Percentiles rank a stretch among this genome's conserved stretches.
Evolutionary conservation across 257 asterid species (phyloP).

Genomic region (Gentiana dahurica): DNA sequence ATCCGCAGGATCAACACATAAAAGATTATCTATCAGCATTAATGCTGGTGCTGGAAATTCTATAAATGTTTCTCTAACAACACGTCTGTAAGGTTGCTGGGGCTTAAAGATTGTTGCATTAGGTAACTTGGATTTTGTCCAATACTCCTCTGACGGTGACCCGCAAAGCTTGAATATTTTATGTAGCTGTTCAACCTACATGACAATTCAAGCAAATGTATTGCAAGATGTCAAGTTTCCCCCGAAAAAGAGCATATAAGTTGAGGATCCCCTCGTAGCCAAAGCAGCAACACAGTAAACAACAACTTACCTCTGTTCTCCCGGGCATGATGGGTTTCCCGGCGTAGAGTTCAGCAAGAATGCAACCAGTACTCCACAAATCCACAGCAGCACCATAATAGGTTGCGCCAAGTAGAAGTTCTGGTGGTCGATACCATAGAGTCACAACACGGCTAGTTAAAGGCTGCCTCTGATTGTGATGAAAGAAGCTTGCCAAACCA

Average conservation of each 20-base stretch:
- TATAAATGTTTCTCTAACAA: slow-evolving; percentile 76
- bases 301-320: slow-evolving; percentile 67
- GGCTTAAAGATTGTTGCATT: slow-evolving; percentile 96
- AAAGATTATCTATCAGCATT: slow-evolving; percentile 63
- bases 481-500: slow-evolving; percentile 83
- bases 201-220: slow-evolving; percentile 6
- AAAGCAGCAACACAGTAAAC: neutral
- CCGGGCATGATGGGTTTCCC: slow-evolving; percentile 99
- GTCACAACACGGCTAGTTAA: slow-evolving; percentile 94
- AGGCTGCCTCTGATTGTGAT: slow-evolving; percentile 66
- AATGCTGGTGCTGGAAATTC: slow-evolving; percentile 82
- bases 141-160: slow-evolving; percentile 92
- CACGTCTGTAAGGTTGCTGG: slow-evolving; percentile 78
- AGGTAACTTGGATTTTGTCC: slow-evolving; percentile 92
- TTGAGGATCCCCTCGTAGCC: no score
- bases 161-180: slow-evolving; percentile 98
- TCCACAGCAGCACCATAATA: slow-evolving; percentile 81
- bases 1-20: slow-evolving; percentile 77
- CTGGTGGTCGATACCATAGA: slow-evolving; percentile 96
- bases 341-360: slow-evolving; percentile 84
- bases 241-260: no score
- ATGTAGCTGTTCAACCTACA: slow-evolving; percentile 93
- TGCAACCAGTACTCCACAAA: slow-evolving; percentile 95
- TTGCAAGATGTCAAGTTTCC: no score
- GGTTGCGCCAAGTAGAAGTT: slow-evolving; percentile 93